Percentiles rank a stretch among this genome's conserved stretches.
Evolutionary conservation across 2,329 filamentous ascomycete genomes (phyloP).

Genomic region (Chaetoscypha palmicola): DNA sequence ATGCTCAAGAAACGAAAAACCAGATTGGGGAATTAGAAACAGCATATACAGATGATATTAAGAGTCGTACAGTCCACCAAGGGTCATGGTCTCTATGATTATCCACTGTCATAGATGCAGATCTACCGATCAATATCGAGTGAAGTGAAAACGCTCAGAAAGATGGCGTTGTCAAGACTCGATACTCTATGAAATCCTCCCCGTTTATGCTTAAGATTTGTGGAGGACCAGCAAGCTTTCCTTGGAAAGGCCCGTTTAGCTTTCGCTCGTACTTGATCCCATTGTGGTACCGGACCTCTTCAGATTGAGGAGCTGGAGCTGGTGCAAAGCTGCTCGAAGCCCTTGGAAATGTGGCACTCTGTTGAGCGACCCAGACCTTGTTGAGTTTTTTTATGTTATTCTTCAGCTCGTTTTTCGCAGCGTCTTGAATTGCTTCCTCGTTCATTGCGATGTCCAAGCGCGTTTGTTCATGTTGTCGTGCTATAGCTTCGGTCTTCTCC

Average conservation of each 20-base stretch:
- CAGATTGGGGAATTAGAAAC: no score
- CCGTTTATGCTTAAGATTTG: constrained; percentile 58
- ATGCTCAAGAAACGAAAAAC: no score
- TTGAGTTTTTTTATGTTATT: constrained; percentile 28
- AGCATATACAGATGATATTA: no score
- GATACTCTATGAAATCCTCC: constrained; percentile 61
- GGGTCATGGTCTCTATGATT: no score
- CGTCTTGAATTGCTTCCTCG: constrained; percentile 23
- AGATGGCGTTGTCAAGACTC: constrained; percentile 55
- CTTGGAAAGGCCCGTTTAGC: constrained; percentile 51
- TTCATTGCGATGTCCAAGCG: constrained; percentile 25
- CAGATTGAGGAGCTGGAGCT: constrained; percentile 30
- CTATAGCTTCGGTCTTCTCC: constrained; percentile 23
- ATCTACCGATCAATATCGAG: no score
- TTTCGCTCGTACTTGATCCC: constrained; percentile 59
- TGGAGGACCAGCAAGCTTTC: constrained; percentile 56
- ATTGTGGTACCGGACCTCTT: constrained; percentile 47
- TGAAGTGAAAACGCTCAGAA: constrained; percentile 32
- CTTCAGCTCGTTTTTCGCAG: constrained; percentile 24
- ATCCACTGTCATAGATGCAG: no score
- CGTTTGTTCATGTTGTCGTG: constrained; percentile 25
- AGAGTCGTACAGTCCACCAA: no score
- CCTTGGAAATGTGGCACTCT: constrained; percentile 15
- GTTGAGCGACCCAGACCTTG: constrained; percentile 28
- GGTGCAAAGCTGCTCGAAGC: constrained; percentile 28